These are phyloP conservation scores for Insectozyma bohioensis DNA, from an alignment of 1,139 yeast species.

Conservation along the genomic window DNA sequence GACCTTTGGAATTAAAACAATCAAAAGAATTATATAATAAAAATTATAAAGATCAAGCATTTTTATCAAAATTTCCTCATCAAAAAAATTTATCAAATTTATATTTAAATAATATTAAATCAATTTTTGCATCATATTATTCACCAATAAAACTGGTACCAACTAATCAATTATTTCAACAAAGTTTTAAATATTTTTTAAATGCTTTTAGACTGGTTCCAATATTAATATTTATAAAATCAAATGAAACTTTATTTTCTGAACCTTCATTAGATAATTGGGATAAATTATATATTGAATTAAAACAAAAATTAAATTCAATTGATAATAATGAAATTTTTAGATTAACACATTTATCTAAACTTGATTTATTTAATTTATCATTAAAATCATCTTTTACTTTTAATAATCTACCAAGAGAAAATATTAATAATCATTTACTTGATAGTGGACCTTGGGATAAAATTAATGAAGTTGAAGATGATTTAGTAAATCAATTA, in stretches of 20 bases:
- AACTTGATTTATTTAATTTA: constrained; percentile 28
- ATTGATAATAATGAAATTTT: constrained; percentile 20
- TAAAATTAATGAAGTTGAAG: constrained; percentile 8
- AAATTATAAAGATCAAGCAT: too few species aligned
- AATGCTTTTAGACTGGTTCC: constrained; percentile 31
- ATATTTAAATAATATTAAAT: constrained; percentile 1
- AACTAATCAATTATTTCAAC: constrained; percentile 10
- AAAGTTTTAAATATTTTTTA: constrained; percentile 31
- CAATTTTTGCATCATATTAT: constrained; percentile 22
- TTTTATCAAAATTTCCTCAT: constrained; percentile 1
- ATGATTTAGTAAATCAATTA: constrained; percentile 11
- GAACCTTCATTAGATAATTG: constrained; percentile 25
- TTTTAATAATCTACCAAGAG: too few species aligned
- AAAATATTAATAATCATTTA: neutral
- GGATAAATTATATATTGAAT: constrained; percentile 21
- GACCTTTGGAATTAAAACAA: constrained; percentile 5
- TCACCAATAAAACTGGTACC: constrained; percentile 21
- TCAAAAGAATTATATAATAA: constrained; percentile 8
- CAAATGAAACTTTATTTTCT: constrained; percentile 29
- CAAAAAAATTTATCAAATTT: neutral
- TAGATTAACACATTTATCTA: constrained; percentile 30
- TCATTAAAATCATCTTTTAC: too few species aligned
- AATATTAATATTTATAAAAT: constrained; percentile 30
- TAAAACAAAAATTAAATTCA: constrained; percentile 2
- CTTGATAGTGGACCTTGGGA: constrained; percentile 11